Conservation (phyloP, 345 rosid species). For the Arabidopsis thaliana region TAIR10.1 NC_003076.8:5322001-5322500, state of each 20-base stretch:
- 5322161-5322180: conserved; percentile 11
- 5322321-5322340: conserved; percentile 54
- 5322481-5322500: conserved; percentile 34
- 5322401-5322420: conserved; percentile 21
- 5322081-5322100: conserved; percentile 64
- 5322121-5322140: conserved; percentile 99
- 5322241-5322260: conserved; percentile 92
- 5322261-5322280: conserved; percentile 79
- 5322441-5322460: conserved; percentile 40
- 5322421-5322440: conserved; percentile 19
- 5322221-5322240: conserved; percentile 74
- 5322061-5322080: conserved; percentile 68
- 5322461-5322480: conserved; percentile 39
- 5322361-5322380: conserved; percentile 41
- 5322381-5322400: conserved; percentile 26
- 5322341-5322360: conserved; percentile 45
- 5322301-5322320: conserved; percentile 85
- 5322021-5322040: conserved; percentile 96
- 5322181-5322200: conserved; percentile 5
- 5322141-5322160: conserved; percentile 92
- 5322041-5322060: conserved; percentile 70
- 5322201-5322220: conserved; percentile 4
- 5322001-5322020: conserved; percentile 21
- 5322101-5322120: conserved; percentile 89
- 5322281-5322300: conserved; percentile 67